Evolutionary conservation across 1,139 yeast species (phyloP).

Genomic region (Protomyces pachydermus): DNA sequence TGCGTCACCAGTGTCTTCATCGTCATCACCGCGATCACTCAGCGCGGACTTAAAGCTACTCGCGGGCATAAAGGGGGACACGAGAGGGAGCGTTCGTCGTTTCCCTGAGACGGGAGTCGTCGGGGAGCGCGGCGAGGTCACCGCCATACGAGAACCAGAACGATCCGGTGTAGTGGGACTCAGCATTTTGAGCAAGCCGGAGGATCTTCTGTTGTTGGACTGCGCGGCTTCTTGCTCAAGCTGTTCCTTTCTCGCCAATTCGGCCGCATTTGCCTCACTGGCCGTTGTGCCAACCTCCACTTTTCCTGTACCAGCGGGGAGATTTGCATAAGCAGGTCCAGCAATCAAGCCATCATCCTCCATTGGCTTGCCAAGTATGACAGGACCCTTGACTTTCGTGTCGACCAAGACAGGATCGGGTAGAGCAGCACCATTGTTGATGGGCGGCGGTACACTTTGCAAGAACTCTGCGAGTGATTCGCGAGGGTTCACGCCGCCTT

Average conservation of each 20-base stretch:
- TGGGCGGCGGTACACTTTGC: conserved; percentile 1
- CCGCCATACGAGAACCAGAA: background rate
- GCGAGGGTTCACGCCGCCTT: background rate
- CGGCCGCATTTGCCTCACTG: background rate
- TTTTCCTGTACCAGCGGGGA: background rate
- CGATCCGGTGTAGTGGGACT: background rate
- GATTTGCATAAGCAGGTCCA: conserved; percentile 9
- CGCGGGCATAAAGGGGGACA: background rate
- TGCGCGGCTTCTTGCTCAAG: background rate
- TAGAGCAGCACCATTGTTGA: background rate
- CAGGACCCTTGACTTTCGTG: background rate
- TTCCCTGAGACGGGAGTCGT: background rate
- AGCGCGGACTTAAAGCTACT: background rate
- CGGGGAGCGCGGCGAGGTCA: background rate
- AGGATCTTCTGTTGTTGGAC: background rate
- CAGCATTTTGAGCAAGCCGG: background rate
- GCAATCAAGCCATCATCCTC: conserved; percentile 10
- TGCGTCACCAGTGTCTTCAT: background rate
- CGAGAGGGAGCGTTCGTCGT: background rate
- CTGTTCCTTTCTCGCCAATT: background rate
- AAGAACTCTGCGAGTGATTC: conserved; percentile 18
- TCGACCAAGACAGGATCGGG: background rate
- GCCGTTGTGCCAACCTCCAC: background rate
- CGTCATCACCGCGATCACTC: background rate
- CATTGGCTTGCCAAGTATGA: background rate